Evolutionary conservation across 805 yeast species (phyloP).

Genomic region (Suhomyces xylopsoci): DNA sequence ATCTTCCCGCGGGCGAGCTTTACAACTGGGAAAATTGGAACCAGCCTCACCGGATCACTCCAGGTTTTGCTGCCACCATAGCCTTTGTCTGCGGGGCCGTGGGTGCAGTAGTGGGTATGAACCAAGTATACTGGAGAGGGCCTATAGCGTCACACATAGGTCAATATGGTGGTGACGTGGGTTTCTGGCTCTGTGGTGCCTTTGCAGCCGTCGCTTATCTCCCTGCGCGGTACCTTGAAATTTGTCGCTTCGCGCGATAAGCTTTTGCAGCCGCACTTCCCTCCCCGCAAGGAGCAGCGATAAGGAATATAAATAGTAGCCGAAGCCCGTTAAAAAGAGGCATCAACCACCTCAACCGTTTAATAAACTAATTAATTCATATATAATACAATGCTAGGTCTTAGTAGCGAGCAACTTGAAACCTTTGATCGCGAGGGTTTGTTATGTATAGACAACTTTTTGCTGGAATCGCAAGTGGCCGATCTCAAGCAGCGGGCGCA

Average conservation of each 20-base stretch:
- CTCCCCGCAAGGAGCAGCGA: too few relatives aligned
- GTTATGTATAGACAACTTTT: slow-evolving; percentile 55
- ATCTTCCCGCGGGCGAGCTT: slow-evolving; percentile 5
- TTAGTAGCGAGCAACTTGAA: slow-evolving; percentile 49
- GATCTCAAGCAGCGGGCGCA: slow-evolving; percentile 43
- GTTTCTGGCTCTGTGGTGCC: slow-evolving; percentile 19
- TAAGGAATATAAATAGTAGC: background rate
- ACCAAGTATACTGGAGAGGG: slow-evolving; percentile 18
- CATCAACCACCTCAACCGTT: background rate
- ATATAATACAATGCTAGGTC: slow-evolving; percentile 6
- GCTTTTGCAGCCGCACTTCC: background rate
- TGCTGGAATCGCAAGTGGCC: slow-evolving; percentile 40
- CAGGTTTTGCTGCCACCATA: slow-evolving; percentile 13
- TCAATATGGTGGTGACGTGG: slow-evolving; percentile 18
- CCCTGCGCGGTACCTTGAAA: slow-evolving; percentile 12
- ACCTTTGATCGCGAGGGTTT: slow-evolving; percentile 57
- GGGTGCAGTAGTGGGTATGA: slow-evolving; percentile 22
- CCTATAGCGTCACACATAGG: slow-evolving; percentile 16
- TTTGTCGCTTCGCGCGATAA: slow-evolving; percentile 17
- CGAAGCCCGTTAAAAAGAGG: background rate
- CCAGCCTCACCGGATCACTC: slow-evolving; percentile 19
- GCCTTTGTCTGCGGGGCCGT: slow-evolving; percentile 16
- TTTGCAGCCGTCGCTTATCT: slow-evolving; percentile 17
- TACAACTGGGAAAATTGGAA: slow-evolving; percentile 35
- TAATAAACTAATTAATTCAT: too few relatives aligned